Base-by-base conservation (phyloP, 768 basidiomycete genomes). In the Cytidiella melzeri region DNA sequence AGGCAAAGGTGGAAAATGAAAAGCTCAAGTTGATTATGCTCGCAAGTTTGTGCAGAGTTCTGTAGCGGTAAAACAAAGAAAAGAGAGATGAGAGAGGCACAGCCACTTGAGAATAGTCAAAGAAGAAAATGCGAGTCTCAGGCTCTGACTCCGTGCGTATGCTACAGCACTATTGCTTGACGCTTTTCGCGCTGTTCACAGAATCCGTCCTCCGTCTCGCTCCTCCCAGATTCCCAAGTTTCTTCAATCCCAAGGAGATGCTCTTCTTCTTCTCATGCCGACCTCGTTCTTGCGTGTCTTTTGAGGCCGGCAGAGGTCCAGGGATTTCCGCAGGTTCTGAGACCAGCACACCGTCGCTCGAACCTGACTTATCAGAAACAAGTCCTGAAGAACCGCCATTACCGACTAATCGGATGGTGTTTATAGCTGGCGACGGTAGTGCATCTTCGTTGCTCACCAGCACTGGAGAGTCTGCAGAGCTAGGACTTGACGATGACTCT, bases 381-480 rank as follows among this genome's bases (percentile, higher is more conserved):
- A 61, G 51, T 19, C 79, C 79, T 25, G 67, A 60, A 20, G 68
- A 64, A 15, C 78, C 78, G 18, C 75, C 75, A 2, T 73, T 76
- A 18, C 80, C 82, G n/a, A 84, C 73, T 12, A 84, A 62, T 39
- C 79, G 76, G 45, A 84, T 72, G 11, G 78, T 80, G 10, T 72
- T 70, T 18, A 70, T 52, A 34, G 48, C 48, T 12, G 48, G 23
- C 30, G 30, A 15, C 18, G 41, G 28, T 27, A 40, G 23, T 1
- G 44, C 55, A 23, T 60, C 59, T 21, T 54, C 51, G 9, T 54
- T 56, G 37, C 52, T 49, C 24, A 61, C 53, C 3, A 62, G 54
- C 5, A 61, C 60, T 9, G 60, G 58, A 2, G 61, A 62, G n/a
- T 62, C 59, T 18, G 57, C 56, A 6, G 53, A 41, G 9, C 19